Base-by-base conservation (phyloP, 2,329 filamentous ascomycete species). In the Emergomyces orientalis region DNA sequence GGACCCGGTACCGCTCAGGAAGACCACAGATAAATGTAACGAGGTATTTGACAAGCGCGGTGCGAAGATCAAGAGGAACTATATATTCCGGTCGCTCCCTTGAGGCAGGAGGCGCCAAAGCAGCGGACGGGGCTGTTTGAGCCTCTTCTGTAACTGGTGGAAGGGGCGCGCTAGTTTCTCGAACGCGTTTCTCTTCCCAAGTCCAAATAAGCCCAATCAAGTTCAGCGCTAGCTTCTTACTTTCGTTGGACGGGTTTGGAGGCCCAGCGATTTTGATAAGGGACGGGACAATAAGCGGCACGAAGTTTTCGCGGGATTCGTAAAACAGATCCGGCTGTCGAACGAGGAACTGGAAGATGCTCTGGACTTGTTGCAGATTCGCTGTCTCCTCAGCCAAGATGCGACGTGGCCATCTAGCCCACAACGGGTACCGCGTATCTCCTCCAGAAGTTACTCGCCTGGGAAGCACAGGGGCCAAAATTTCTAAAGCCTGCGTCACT, bases 311-410 rank as follows among this genome's bases (percentile, higher is more conserved):
- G 62, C 94, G 84, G 1, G 91, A 91, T 66, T 97, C 93, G 69
- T 95, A 99, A 78, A 99, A 99, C 4, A 99, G 80, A 70, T 94
- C 88, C 0, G 92, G 89, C 72, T 99, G 93, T 63, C 90, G 86
- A 43, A 97, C 93, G 41, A 99, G 81, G 77, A 99, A 99, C 71
- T 97, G 89, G 79, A 97, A 97, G 69, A 99, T 97, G 78, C 89
- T 94, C 61, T 91, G 96, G 78, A 97, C 88, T 76, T 97, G 94
- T 75, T 96, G 92, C 56, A 93, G 83, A 69, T 99, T 99, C 66
- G 94, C 90, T 32, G 90, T 92, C 75, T 99, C 94, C 73, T 99
- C 95, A 3, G 91, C 88, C 27, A 99, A 78, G 34, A 99, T 96
- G 61, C 92, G 90, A 51, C 93, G 86, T 37, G 94, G 92, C 67